Evolutionary conservation across 495 filamentous ascomycete genomes (phyloP).

Genomic region (Thermochaetoides thermophila): DNA sequence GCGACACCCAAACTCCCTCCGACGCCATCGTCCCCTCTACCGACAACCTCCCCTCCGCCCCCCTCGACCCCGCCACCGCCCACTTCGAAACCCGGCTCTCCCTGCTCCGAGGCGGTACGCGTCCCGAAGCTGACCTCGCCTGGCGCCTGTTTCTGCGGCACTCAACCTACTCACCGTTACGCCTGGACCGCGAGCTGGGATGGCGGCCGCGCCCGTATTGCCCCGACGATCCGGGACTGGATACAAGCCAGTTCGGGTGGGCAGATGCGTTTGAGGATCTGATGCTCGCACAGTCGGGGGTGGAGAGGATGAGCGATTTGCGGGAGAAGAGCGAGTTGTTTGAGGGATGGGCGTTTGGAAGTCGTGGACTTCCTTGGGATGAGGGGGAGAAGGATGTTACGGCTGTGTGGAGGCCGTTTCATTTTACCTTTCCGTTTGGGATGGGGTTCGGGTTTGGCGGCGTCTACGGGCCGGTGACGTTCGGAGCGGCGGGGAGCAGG

Average conservation of each 20-base stretch:
- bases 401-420: too few species aligned
- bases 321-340: neutral
- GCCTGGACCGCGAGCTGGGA: constrained; percentile 11
- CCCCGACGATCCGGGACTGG: constrained; percentile 11
- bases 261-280: constrained; percentile 30
- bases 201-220: constrained; percentile 12
- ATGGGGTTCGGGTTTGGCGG: too few species aligned
- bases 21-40: neutral
- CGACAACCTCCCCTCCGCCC: neutral
- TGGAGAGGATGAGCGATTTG: constrained; percentile 6
- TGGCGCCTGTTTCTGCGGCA: constrained; percentile 9
- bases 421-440: too few species aligned
- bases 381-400: too few species aligned
- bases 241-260: constrained; percentile 20
- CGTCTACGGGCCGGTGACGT: too few species aligned
- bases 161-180: constrained; percentile 24
- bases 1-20: neutral
- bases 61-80: neutral
- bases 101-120: constrained; percentile 5
- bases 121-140: constrained; percentile 2
- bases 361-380: too few species aligned
- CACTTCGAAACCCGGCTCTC: constrained; percentile 4
- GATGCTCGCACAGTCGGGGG: constrained; percentile 15
- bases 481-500: neutral
- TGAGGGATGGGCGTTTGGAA: too few species aligned